These are phyloP conservation scores for Scutellaria barbata DNA, from an alignment of 257 asterid species.

Conservation along the genomic window DNA sequence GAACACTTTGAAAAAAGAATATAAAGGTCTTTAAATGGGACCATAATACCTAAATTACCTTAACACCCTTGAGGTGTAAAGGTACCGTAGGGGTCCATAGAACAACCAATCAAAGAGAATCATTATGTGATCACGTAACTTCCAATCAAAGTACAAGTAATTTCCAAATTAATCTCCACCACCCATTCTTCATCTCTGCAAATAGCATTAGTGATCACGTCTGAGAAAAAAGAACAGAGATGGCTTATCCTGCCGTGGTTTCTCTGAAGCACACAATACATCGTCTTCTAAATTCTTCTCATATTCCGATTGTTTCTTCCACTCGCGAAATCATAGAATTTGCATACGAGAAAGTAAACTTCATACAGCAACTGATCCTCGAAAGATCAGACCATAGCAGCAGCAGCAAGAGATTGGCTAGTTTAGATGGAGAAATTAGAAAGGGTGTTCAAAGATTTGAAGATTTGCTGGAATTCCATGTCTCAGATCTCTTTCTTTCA, in stretches of 20 bases:
- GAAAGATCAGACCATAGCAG: not conserved
- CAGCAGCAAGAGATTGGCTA: not conserved
- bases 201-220: too few species aligned
- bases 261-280: conserved; percentile 4
- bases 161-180: too few species aligned
- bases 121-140: too few species aligned
- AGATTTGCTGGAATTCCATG: not conserved
- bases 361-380: not conserved
- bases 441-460: not conserved
- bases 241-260: conserved; percentile 9
- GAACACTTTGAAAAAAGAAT: too few species aligned
- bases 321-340: conserved; percentile 5
- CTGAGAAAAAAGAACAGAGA: not conserved
- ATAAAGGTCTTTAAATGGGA: too few species aligned
- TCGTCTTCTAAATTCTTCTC: conserved; percentile 1
- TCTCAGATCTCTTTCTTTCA: not conserved
- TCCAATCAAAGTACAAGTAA: too few species aligned
- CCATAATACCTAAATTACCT: too few species aligned
- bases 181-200: too few species aligned
- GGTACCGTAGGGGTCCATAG: too few species aligned
- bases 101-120: too few species aligned
- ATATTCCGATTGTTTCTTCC: not conserved
- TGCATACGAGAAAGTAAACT: not conserved
- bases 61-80: too few species aligned
- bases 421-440: not conserved